A percentile compares a stretch with the other conserved stretches of the same genome.
phyloP scores from a whole-genome alignment of 768 basidiomycete genomes.

The Kwoniella sp. region DNA sequence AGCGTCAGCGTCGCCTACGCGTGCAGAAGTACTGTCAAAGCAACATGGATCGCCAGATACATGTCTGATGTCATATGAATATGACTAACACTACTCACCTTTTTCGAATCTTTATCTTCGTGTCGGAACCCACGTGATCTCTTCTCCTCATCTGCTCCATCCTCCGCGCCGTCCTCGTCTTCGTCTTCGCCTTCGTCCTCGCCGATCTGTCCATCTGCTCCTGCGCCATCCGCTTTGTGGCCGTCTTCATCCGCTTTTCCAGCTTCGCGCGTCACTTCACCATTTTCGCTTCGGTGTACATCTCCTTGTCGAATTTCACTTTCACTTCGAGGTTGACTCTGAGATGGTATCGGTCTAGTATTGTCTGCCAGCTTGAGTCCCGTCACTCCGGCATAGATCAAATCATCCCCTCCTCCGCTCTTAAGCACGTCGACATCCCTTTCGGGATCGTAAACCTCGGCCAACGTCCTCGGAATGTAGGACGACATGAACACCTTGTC shows the following conservation, averaged over 20 bases:
- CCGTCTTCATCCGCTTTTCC: constrained; percentile 6
- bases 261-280: constrained; percentile 36
- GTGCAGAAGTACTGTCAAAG: too few relatives aligned
- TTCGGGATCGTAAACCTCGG: constrained; percentile 93
- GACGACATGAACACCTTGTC: constrained; percentile 86
- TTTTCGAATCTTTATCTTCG: constrained; percentile 88
- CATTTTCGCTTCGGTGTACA: too few relatives aligned
- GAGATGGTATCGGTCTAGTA: constrained; percentile 36
- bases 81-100: constrained; percentile 62
- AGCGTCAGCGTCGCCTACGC: too few relatives aligned
- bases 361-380: constrained; percentile 62
- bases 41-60: background rate
- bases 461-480: constrained; percentile 88
- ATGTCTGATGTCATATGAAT: background rate
- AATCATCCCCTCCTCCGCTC: constrained; percentile 68
- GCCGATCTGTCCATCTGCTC: background rate
- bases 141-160: constrained; percentile 40
- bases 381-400: constrained; percentile 87
- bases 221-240: background rate
- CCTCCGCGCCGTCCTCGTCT: constrained; percentile 17
- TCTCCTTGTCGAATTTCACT: constrained; percentile 48
- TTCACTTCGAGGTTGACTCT: constrained; percentile 18
- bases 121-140: constrained; percentile 82
- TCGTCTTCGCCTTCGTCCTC: constrained; percentile 39
- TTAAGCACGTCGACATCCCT: constrained; percentile 78